Base-by-base conservation (phyloP, 2,329 filamentous ascomycete genomes). In the Dothideomycetes sp. region DNA sequence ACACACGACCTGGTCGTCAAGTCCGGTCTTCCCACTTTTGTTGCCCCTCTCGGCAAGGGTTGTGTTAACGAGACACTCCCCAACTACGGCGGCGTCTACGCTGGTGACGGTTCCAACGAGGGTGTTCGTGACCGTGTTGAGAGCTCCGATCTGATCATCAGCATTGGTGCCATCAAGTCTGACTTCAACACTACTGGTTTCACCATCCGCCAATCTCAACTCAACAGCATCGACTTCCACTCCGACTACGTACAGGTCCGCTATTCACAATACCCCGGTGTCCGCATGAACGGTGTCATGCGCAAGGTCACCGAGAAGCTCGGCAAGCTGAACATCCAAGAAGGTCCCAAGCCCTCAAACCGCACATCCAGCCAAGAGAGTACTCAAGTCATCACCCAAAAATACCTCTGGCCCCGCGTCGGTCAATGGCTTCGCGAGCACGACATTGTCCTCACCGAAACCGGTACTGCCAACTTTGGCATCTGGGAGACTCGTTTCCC, bases 401-500 rank as follows among this genome's bases (percentile, higher is more conserved):
- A 72, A 12, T 85, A 74, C 69, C 73, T 94, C 58, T 94, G 85
- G 84, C 82, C 82, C 1, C 74, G 73, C 27, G 67, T 91, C 12
- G 80, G 82, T 25, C 70, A 79, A 47, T 93, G 82, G 69, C 64
- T 94, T 8, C 69, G 73, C 40, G 68, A 78, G 40, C 70, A 78
- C 32, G 87, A 94, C 53, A 76, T 93, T 43, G 68, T 94, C 41
- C 74, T 94, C 36, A 89, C 86, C 0, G 87, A 93, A 60, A 94
- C 86, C 2, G 87, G 86, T 27, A 94, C 87, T 0, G 71, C 85
- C 44, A 89, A 87, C 64, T 89, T 93, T 58, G 87, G 87, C 42
- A 84, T 91, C 53, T 86, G 83, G 76, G 84, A 88, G 44, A 88
- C 85, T 4, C 74, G 75, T 29, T 91, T 94, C 64, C 86, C 86